Evolutionary conservation across 495 filamentous ascomycete genomes (phyloP).

Genomic region (Neurospora sp.): DNA sequence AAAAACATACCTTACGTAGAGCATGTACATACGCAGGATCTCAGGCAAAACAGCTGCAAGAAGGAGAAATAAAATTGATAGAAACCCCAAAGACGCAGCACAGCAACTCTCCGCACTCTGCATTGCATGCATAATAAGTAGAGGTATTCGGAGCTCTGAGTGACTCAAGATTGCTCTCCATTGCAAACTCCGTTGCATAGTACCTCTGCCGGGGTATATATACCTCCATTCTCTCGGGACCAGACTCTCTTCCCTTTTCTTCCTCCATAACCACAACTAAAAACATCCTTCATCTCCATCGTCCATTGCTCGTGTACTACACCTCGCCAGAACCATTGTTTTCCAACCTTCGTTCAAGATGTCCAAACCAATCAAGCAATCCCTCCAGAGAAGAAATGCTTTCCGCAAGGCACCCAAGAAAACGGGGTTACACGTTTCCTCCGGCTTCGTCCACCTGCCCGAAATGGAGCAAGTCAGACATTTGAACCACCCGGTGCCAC

Average conservation of each 20-base stretch:
- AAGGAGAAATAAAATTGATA: neutral
- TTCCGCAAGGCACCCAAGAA: neutral
- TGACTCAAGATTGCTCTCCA: neutral
- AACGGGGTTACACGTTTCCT: neutral
- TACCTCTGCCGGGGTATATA: neutral
- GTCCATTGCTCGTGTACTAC: neutral
- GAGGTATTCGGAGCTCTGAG: neutral
- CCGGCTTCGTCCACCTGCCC: neutral
- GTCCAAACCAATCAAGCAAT: neutral
- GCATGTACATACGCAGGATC: neutral
- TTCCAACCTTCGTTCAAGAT: neutral
- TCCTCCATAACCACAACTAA: neutral
- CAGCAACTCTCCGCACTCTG: neutral
- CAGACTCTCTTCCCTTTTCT: neutral
- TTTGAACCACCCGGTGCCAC: neutral
- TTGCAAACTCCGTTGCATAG: neutral
- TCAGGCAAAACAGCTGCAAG: neutral
- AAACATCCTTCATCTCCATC: neutral
- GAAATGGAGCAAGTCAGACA: neutral
- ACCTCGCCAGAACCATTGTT: too few relatives aligned
- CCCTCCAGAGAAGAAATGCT: neutral
- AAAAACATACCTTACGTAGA: neutral
- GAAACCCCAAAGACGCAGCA: neutral
- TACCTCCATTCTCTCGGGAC: neutral
- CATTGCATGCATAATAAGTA: neutral